Evolutionary conservation across 2,329 filamentous ascomycete species (phyloP), one percentile per base, ranked within the genome.

Genomic region (Atkinsonella hypoxylon): DNA sequence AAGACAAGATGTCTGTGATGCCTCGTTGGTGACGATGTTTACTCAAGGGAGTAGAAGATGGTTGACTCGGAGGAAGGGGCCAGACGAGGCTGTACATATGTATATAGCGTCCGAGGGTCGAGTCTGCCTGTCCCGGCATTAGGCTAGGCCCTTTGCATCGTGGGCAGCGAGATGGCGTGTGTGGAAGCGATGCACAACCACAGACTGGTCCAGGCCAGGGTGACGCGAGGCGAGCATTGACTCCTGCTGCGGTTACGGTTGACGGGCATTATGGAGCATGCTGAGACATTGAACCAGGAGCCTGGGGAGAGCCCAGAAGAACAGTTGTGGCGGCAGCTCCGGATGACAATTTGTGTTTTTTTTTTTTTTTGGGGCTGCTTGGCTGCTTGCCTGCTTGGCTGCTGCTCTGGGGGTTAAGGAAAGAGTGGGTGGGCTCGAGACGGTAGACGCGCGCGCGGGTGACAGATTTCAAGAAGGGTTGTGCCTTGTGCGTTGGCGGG

Each of bases 21-120:
- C 57, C 62, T 61, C 61, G 66, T 55, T 55, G 57, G 58, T 59
- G 58, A 67, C 58, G 60, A 64, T 59, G 54, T 63, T 63, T 59
- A 50, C 55, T 55, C 62, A 65, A 65, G 62, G 63, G 63, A 55
- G 56, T 48, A 52, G 42, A 51, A 57, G 58, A 58, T 54, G 57
- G 56, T 58, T 50, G 59, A 57, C 53, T 56, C 57, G 56, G 54
- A 48, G 54, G 51, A 54, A 54, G 55, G 59, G 58, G 42, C 44
- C 48, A n/a, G 51, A 43, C 44, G 43, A 53, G 46, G 45, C 22
- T 51, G 45, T 48, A 48, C 20, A 22, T 31, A 41, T 45, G 45
- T 42, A 48, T 36, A 46, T 42, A 39, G 49, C 44, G 44, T 42
- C 30, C 18, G 32, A 45, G 12, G 15, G 30, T 12, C 36, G 6